A percentile compares a stretch with the other conserved stretches of the same genome.
Conservation (phyloP, 495 filamentous ascomycete species). For the Xylaria castorea region DNA sequence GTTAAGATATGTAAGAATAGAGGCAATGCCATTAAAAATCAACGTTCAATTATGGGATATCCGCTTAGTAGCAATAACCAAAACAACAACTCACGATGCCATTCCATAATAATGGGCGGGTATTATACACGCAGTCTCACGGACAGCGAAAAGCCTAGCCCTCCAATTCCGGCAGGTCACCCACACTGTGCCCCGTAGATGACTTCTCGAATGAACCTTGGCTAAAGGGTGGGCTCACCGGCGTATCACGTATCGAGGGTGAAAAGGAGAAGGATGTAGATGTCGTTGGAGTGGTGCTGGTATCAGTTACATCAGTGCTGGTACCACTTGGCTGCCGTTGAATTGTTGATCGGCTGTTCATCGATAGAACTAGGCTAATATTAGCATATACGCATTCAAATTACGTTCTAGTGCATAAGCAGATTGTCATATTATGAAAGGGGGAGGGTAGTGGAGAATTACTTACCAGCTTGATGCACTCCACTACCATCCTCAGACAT, state of each 20-base stretch:
- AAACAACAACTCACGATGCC: not conserved
- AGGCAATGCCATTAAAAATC: not conserved
- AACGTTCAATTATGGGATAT: not conserved
- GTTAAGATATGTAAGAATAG: not conserved
- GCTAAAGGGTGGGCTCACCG: slow-evolving; percentile 9
- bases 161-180: slow-evolving; percentile 19
- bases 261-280: slow-evolving; percentile 18
- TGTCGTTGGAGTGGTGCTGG: not conserved
- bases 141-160: slow-evolving; percentile 2
- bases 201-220: slow-evolving; percentile 12
- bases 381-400: not conserved
- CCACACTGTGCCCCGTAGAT: not conserved
- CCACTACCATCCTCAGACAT: slow-evolving; percentile 40
- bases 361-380: not conserved
- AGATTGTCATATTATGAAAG: not conserved
- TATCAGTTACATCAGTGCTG: not conserved
- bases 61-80: not conserved
- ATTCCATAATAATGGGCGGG: not conserved
- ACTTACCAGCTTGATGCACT: slow-evolving; percentile 44
- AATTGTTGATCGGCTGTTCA: slow-evolving; percentile 18
- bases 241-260: slow-evolving; percentile 9
- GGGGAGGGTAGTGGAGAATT: not conserved
- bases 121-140: slow-evolving; percentile 7
- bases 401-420: too few relatives aligned
- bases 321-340: slow-evolving; percentile 6